phyloP scores from a whole-genome alignment of 2,329 filamentous ascomycete species.

The Fusarium siculi region DNA sequence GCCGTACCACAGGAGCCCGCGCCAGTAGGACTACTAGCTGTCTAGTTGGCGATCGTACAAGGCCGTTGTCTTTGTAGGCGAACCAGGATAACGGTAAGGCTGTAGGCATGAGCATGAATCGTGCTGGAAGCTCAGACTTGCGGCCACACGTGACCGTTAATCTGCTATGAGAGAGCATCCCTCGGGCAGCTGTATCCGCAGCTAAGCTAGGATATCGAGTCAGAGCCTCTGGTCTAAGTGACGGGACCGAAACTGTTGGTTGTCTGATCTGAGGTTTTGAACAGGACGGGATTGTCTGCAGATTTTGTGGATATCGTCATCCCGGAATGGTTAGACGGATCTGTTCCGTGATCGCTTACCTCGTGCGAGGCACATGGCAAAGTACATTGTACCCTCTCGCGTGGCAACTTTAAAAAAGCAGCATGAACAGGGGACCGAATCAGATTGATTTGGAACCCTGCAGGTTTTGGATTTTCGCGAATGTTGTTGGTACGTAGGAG shows the following conservation, averaged over 20 bases:
- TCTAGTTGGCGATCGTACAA: conserved; percentile 9
- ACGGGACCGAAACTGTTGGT: neutral
- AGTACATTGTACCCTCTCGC: conserved; percentile 40
- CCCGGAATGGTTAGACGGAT: conserved; percentile 40
- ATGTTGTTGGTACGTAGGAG: neutral
- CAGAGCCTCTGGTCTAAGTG: neutral
- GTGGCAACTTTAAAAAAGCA: conserved; percentile 10
- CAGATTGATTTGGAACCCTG: conserved; percentile 24
- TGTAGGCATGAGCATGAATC: conserved; percentile 9
- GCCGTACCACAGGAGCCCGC: conserved; percentile 14
- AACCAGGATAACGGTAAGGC: conserved; percentile 25
- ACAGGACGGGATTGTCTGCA: conserved; percentile 14
- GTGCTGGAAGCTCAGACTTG: neutral
- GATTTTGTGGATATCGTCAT: conserved; percentile 30
- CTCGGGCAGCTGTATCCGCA: neutral
- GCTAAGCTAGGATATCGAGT: neutral
- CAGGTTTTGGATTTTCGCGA: conserved; percentile 6
- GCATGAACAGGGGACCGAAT: conserved; percentile 25
- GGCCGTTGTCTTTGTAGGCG: neutral
- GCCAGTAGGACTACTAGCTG: conserved; percentile 4
- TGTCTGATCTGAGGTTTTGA: conserved; percentile 10
- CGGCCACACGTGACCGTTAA: conserved; percentile 4
- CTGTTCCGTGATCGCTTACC: conserved; percentile 36
- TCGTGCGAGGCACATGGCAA: conserved; percentile 43
- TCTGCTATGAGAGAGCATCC: neutral